Base-by-base conservation (phyloP, 139 green algal species). In the Nannochloris sp. region DNA sequence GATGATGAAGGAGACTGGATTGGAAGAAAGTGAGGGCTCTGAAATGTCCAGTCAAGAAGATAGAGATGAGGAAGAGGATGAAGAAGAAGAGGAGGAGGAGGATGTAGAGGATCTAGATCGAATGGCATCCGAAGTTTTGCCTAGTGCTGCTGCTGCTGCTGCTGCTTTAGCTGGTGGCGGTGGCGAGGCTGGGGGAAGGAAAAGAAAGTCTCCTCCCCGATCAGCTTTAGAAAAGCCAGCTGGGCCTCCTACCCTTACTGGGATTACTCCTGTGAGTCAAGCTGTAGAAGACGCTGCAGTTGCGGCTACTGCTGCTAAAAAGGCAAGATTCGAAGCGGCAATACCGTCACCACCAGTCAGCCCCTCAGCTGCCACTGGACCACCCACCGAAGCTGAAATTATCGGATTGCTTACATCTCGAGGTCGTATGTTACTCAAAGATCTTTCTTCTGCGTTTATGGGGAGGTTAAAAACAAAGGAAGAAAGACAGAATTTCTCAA, bases 321-420 rank as follows among this genome's bases (percentile, higher is more conserved):
- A 19, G 19, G 42, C 42, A 19, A 51, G 42, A 51, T 19, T 51
- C 19, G 42, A 51, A 19, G 19, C 42, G 6, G 48, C 63, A n/a
- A 55, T 55, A 38, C n/a, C 61, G 19, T 48, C 27, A 4, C 33
- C 39, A 24, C 35, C 61, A 34, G 8, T 37, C 6, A 27, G 31
- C 13, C 33, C 51, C 9, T 10, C 54, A 6, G 25, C 10, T 2
- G 3, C 24, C n/a, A 34, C 38, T 14, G 77, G 79, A 2, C 38
- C 60, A 4, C 33, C 83, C 5, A 86, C 72, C 6, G 84, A 87
- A 62, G 61, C 64, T 4, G 61, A 83, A 65, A 76, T 76, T 60
- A 81, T 85, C 74, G 78, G 83, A 60, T 42, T 90, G 59, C 23
- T 75, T 19, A 46, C 37, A 15, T 48, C 34, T 33, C 47, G 63